Evolutionary conservation across 495 filamentous ascomycete genomes (phyloP).

Genomic region (Annulohypoxylon stygium): DNA sequence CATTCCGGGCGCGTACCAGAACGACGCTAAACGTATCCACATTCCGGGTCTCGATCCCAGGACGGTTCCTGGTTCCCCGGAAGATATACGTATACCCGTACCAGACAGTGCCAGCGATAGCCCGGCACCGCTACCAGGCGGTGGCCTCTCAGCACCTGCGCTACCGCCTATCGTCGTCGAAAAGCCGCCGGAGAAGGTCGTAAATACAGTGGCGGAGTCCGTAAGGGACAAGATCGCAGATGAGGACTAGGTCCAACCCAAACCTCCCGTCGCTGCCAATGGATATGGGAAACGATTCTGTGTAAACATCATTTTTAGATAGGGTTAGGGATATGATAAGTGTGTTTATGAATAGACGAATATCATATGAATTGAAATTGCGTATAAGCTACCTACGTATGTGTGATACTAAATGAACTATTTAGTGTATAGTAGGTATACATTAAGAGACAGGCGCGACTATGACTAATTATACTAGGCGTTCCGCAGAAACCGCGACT

Average conservation of each 20-base stretch:
- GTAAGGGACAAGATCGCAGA: constrained; percentile 63
- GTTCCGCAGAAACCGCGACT: no score
- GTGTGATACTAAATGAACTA: no score
- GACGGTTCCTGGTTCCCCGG: constrained; percentile 74
- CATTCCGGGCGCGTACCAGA: constrained; percentile 96
- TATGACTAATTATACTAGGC: background rate
- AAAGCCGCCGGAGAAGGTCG: constrained; percentile 59
- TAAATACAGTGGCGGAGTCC: constrained; percentile 60
- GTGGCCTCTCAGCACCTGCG: constrained; percentile 53
- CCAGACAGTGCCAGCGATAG: constrained; percentile 56
- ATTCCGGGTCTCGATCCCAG: constrained; percentile 66
- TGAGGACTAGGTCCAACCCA: constrained; percentile 53
- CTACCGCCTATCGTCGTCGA: constrained; percentile 49
- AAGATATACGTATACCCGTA: constrained; percentile 87
- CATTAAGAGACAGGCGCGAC: no score
- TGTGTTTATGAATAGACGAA: constrained; percentile 16
- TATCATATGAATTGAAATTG: background rate
- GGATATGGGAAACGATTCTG: constrained; percentile 3
- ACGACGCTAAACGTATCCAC: constrained; percentile 88
- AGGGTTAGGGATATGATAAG: background rate
- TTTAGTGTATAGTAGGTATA: no score
- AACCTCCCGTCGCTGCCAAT: background rate
- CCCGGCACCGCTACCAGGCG: constrained; percentile 39
- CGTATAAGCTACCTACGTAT: background rate
- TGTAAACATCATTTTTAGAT: background rate